Base-by-base conservation (phyloP, 1,284 basidiomycete species). In the Trichosporon faecale region DNA sequence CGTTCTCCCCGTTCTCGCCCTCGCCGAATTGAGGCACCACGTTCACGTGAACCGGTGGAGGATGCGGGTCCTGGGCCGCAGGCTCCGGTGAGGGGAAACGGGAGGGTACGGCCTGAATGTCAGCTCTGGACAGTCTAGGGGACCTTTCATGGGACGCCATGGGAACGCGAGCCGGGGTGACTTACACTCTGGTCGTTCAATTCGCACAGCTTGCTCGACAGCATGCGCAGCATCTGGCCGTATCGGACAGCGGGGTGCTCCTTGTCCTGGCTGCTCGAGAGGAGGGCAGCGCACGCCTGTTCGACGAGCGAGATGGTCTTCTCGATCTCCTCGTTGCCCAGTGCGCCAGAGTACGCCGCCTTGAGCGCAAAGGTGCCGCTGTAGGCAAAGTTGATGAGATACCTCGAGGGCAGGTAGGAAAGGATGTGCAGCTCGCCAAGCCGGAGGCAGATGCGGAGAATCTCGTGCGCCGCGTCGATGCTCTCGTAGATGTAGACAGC, bases 401-500 rank as follows among this genome's bases (percentile, higher is more conserved):
- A 81, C 35, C 80, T 69, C 27, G 74, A 76, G 1, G 83, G 83
- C 23, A 84, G 75, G 68, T 78, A 83, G 2, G 77, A 71, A 23
- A 84, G 72, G 12, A 76, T 79, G 1, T 81, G 82, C 68, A 76
- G 73, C 44, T 80, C 78, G 18, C 77, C 79, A 0, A 84, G 74
- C 14, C 79, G 74, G 3, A 82, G 72, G 44, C 81, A 82, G 52
- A 82, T 82, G 33, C 76, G 66, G 35, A 84, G 74, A 5, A 84
- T 77, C 72, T 84, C 80, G 29, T 78, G 76, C n/a, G 82, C 82
- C 0, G 83, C 80, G 44, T 82, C 80, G 66, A 82, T 81, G 3
- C 79, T 79, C 46, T 82, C 81, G 74, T 80, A 82, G 72, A 84
- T 84, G 72, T 80, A 83, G 65, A 80, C 69, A 2, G 82, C 82